Evolutionary conservation across 2,329 filamentous ascomycete genomes (phyloP).

Genomic region (Ophiocordyceps camponoti-saundersi): DNA sequence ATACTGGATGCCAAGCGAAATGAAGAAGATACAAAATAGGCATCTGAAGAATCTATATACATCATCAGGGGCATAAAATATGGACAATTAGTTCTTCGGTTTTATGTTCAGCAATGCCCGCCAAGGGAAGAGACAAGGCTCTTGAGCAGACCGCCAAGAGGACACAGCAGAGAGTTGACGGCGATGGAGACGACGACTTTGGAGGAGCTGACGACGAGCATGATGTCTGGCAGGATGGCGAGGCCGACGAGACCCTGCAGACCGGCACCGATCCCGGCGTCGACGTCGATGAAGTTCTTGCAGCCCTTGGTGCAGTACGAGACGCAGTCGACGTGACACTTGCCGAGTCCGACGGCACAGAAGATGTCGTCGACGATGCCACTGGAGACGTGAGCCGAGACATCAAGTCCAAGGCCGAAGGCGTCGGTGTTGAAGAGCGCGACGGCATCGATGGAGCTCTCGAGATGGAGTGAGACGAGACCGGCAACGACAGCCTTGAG

Average conservation of each 20-base stretch:
- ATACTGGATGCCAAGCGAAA: neutral
- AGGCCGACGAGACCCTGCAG: constrained; percentile 14
- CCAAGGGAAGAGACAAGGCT: constrained; percentile 13
- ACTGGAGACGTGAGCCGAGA: constrained; percentile 10
- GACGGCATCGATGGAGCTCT: constrained; percentile 13
- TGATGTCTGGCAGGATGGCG: constrained; percentile 14
- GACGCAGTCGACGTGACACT: constrained; percentile 20
- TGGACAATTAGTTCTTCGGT: neutral
- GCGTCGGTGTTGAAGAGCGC: constrained; percentile 19
- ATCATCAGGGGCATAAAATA: neutral
- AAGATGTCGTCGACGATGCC: constrained; percentile 9
- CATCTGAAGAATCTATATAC: neutral
- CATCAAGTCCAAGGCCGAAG: constrained; percentile 13
- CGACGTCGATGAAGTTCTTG: constrained; percentile 19
- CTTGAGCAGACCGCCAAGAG: constrained; percentile 14
- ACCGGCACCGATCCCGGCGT: constrained; percentile 4
- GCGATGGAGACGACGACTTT: constrained; percentile 10
- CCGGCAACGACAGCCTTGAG: constrained; percentile 16
- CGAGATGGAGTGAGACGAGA: constrained; percentile 16
- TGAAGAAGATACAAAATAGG: neutral
- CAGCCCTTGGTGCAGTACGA: constrained; percentile 20
- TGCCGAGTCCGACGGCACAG: constrained; percentile 14
- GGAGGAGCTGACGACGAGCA: constrained; percentile 11
- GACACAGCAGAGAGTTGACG: constrained; percentile 14
- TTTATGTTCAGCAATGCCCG: constrained; percentile 13